Conservation (phyloP, 2,329 filamentous ascomycete species). For the Lomentospora prolificans region DNA sequence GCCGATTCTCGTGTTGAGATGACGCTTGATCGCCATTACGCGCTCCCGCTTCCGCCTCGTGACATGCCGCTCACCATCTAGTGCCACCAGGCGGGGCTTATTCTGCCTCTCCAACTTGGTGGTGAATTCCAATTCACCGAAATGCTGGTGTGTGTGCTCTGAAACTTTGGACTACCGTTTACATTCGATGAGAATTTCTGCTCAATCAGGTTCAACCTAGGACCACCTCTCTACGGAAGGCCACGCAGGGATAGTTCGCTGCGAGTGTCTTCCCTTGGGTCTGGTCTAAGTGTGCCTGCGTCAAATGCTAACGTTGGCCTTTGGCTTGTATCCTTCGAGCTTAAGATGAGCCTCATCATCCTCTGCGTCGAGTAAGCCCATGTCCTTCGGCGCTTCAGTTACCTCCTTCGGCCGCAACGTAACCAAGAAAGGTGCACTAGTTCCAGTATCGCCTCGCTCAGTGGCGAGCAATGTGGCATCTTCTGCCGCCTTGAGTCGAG, state of each 20-base stretch:
- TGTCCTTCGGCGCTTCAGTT: slow-evolving; percentile 13
- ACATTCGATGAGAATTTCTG: too few species aligned
- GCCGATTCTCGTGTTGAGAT: slow-evolving; percentile 66
- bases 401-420: slow-evolving; percentile 16
- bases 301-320: slow-evolving; percentile 22
- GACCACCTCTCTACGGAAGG: too few species aligned
- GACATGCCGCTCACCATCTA: neutral
- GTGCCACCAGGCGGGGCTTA: too few species aligned
- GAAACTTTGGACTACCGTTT: too few species aligned
- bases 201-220: too few species aligned
- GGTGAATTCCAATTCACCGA: too few species aligned
- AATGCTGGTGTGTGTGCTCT: too few species aligned
- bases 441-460: slow-evolving; percentile 32
- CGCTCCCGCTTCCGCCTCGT: neutral
- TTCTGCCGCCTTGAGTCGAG: slow-evolving; percentile 29
- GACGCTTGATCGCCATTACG: slow-evolving; percentile 87
- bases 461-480: slow-evolving; percentile 36
- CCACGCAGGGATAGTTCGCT: too few species aligned
- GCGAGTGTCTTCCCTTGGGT: too few species aligned
- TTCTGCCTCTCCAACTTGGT: too few species aligned
- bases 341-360: slow-evolving; percentile 29
- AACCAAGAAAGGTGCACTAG: slow-evolving; percentile 13
- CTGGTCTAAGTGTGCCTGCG: too few species aligned
- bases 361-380: slow-evolving; percentile 13
- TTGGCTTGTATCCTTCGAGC: slow-evolving; percentile 42